Evolutionary conservation across 805 yeast species (phyloP), one percentile per base, ranked within the genome.

Genomic region (Zygotorulaspora danielsina): DNA sequence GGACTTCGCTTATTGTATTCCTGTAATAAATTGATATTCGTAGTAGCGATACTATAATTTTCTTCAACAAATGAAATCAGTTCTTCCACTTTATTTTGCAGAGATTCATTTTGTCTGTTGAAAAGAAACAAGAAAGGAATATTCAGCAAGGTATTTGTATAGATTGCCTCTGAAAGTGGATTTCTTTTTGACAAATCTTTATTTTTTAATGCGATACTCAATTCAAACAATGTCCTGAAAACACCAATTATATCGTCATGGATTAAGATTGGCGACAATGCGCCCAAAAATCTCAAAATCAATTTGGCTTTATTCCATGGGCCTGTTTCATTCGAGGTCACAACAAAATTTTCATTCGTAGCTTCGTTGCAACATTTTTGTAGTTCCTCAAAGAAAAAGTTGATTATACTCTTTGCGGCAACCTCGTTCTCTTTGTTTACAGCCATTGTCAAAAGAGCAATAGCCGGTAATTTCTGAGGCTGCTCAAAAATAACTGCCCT

Each of bases 381-480:
- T 12, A 81, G 67, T 53, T 76, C 74, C 18, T 73, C 71, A 48
- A 82, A 88, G 48, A 86, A 71, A 62, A 66, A 82, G 47, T 82
- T 88, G 17, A 86, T 62, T 9, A 85, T 74, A 35, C 75, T 74
- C 49, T 78, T 76, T 36, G 94, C 90, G 30, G 85, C 79, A 26
- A 74, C 66, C 24, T 75, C 72, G 59, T 77, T 78, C 42, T 73
- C 72, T 17, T 82, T 69, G 63, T 83, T 81, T 33, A 85, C 78
- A 16, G 79, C 67, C 53, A 81, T 72, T 4, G 88, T 65, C 48
- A 87, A 68, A 6, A 80, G 77, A 19, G 87, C 74, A 41, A 90
- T 62, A n/a, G 80, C 74, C 10, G 81, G 77, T 43, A 82, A 75
- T 59, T 89, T 93, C 47, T 89, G 95, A 0, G 99, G 97, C 61